These are phyloP conservation scores for Umbelopsis ramanniana DNA, from an alignment of 192 early-diverging fungal species.

Conservation along the genomic window DNA sequence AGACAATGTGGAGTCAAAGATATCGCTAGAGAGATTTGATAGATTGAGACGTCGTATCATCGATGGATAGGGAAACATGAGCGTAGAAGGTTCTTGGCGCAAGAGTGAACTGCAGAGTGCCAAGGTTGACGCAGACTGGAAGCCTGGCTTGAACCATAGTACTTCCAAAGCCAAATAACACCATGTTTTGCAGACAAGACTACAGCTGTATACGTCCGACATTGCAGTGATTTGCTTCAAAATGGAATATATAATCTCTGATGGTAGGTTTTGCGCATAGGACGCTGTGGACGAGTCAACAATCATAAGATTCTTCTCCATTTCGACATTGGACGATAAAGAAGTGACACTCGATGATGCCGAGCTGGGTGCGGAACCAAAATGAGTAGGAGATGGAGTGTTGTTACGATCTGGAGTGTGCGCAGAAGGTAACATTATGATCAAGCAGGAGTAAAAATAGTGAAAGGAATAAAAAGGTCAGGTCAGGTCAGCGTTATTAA, in stretches of 20 bases:
- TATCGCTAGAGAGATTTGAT: constrained; percentile 46
- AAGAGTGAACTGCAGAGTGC: neutral
- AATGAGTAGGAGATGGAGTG: constrained; percentile 17
- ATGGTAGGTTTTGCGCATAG: constrained; percentile 42
- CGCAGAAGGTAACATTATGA: constrained; percentile 10
- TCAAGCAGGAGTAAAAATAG: constrained; percentile 2
- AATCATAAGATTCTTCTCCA: constrained; percentile 10
- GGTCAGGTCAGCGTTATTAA: neutral
- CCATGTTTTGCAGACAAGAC: constrained; percentile 57
- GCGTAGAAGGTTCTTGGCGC: neutral
- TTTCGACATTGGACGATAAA: constrained; percentile 19
- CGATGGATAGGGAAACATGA: constrained; percentile 43
- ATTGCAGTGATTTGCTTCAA: constrained; percentile 47
- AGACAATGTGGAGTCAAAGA: constrained; percentile 44
- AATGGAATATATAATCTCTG: constrained; percentile 57
- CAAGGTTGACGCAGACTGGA: constrained; percentile 6
- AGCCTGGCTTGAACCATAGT: constrained; percentile 57
- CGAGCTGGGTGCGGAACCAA: neutral
- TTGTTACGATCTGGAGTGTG: constrained; percentile 8
- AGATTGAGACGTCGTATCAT: constrained; percentile 64
- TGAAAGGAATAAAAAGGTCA: neutral
- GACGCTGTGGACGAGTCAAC: neutral
- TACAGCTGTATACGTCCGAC: constrained; percentile 49
- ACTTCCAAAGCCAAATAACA: constrained; percentile 57
- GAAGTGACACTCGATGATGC: constrained; percentile 20